Base-by-base conservation (phyloP, 2,329 filamentous ascomycete genomes). In the Phaeosphaeriaceae sp. region DNA sequence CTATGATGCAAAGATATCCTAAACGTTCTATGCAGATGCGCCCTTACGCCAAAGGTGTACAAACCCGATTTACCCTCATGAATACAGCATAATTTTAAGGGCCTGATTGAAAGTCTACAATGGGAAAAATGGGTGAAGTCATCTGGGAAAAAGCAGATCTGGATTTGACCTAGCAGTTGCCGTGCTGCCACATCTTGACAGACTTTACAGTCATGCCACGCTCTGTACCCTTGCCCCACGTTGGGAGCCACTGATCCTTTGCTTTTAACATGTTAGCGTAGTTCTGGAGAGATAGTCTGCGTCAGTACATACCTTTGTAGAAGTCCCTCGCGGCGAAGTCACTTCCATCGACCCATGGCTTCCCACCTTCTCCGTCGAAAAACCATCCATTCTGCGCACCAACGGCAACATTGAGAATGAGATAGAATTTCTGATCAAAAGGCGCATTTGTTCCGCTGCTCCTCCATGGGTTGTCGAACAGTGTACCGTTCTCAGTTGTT, bases 381-480 rank as follows among this genome's bases (percentile, higher is more conserved):
- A 94, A 95, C 90, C 91, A 95, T 27, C 91, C 91, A 64, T 92
- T 93, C 36, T 88, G 91, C 44, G 88, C 88, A 27, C 90, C 91
- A 3, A 93, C 90, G 2, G 88, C 90, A 6, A 93, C 82, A 69
- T 92, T 91, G 49, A 93, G 76, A 63, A 92, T 90, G 33, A 93
- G 82, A 67, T 90, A 93, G 70, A 93, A 93, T 6, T 84, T 78
- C 65, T 91, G 83, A 71, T 93, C 90, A 66, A 93, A 93, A 0
- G 91, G 90, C 0, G 90, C 88, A 65, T 89, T 87, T 9, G 81
- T 81, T 7, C 85, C 86, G 0, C 88, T 89, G 62, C 85, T 74
- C 33, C 79, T 81, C 90, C 90, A 93, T 0, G 84, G 81, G 65
- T 92, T 84, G 15, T 79, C 69, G 13, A 91, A 79, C 1, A 84